These are phyloP conservation scores for Xylaria cubensis DNA, from an alignment of 495 filamentous ascomycete genomes.

Conservation along the genomic window DNA sequence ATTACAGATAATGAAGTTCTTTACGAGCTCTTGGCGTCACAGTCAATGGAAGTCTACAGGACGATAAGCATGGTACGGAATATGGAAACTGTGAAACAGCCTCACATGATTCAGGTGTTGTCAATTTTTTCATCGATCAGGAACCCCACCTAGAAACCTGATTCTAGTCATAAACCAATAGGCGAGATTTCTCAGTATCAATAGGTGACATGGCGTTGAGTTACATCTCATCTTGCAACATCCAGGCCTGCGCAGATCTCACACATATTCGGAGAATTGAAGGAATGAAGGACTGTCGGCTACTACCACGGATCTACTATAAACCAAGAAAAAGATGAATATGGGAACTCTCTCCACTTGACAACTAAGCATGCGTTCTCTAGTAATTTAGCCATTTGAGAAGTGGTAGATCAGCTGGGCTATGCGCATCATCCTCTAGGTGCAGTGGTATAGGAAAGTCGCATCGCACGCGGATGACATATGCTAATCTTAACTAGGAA, in stretches of 20 bases:
- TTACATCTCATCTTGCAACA: neutral
- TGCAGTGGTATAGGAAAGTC: neutral
- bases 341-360: neutral
- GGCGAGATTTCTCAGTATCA: neutral
- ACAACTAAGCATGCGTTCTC: neutral
- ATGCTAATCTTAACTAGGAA: neutral
- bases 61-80: neutral
- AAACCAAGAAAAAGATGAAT: neutral
- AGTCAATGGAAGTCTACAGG: neutral
- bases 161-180: neutral
- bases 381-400: neutral
- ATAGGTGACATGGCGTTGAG: neutral
- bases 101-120: neutral
- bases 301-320: slow-evolving; percentile 3
- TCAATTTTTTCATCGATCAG: neutral
- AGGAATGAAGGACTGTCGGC: slow-evolving; percentile 14
- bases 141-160: neutral
- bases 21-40: neutral
- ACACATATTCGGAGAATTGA: slow-evolving; percentile 15
- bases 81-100: neutral
- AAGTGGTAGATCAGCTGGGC: neutral
- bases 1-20: neutral
- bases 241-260: neutral
- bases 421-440: neutral
- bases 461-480: neutral